Evolutionary conservation across 116 monocot genomes (phyloP).

Genomic region (Papilionanthe hybrid): DNA sequence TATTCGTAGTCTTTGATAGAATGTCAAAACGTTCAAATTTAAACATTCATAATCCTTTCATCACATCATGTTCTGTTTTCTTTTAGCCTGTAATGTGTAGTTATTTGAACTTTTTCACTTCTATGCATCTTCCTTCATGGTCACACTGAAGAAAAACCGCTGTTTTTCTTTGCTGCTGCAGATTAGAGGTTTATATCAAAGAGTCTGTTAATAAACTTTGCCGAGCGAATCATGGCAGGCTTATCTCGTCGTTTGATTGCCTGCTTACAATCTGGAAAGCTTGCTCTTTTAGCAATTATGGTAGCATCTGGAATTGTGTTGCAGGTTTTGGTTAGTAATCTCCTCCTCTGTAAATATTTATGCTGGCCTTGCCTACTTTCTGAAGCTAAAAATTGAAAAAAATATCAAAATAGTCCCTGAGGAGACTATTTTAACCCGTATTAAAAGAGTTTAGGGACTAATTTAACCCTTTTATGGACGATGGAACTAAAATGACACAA

Average conservation of each 20-base stretch:
- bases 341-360: background rate
- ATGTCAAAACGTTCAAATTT: too few relatives aligned
- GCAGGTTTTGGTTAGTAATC: conserved; percentile 69
- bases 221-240: conserved; percentile 28
- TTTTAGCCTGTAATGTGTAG: too few relatives aligned
- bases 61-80: too few relatives aligned
- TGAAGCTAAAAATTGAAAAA: background rate
- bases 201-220: background rate
- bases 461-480: too few relatives aligned
- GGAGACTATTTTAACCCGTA: too few relatives aligned
- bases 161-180: background rate
- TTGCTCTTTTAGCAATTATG: conserved; percentile 84
- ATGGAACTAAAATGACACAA: too few relatives aligned
- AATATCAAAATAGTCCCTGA: too few relatives aligned
- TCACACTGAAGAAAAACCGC: background rate
- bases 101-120: background rate
- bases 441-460: too few relatives aligned
- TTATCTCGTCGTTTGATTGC: conserved; percentile 45
- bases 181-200: background rate
- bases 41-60: too few relatives aligned
- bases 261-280: conserved; percentile 63
- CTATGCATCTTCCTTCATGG: background rate
- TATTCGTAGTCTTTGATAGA: too few relatives aligned
- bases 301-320: conserved; percentile 84
- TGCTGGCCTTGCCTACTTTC: background rate